A percentile compares a stretch with the other conserved stretches of the same genome.
Conservation (phyloP, 257 asterid species). For the Petunia secreta region DNA sequence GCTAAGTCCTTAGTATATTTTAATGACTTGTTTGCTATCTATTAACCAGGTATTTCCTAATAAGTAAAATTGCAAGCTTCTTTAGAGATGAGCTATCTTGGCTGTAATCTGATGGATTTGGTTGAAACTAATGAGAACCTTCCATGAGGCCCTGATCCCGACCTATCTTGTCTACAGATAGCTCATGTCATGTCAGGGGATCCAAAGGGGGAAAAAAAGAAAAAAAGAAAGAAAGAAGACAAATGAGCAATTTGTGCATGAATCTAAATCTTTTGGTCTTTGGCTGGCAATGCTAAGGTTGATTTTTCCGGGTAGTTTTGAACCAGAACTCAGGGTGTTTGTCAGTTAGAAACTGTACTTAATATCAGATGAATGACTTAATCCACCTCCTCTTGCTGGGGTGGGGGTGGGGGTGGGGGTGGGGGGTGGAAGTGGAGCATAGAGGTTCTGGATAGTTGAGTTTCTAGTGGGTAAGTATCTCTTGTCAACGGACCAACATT, state of each 20-base stretch:
- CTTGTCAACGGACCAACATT: neutral
- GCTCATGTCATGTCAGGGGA: neutral
- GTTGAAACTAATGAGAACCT: neutral
- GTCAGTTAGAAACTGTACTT: neutral
- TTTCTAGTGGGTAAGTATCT: slow-evolving; percentile 2
- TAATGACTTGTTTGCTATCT: neutral
- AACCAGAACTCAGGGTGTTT: slow-evolving; percentile 14
- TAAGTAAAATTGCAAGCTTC: neutral
- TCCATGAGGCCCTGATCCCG: neutral
- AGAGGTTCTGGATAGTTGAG: slow-evolving; percentile 10
- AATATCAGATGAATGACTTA: neutral
- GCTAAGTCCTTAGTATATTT: neutral
- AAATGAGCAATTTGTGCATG: slow-evolving; percentile 8
- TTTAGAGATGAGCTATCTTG: neutral
- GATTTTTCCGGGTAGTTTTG: slow-evolving; percentile 16
- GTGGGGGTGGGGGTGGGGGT: neutral
- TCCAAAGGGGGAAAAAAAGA: neutral
- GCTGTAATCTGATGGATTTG: slow-evolving; percentile 2
- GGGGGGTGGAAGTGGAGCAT: neutral
- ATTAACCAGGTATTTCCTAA: neutral
- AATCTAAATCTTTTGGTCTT: slow-evolving; percentile 10
- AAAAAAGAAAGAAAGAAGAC: neutral
- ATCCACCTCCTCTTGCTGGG: slow-evolving; percentile 5
- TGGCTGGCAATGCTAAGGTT: neutral
- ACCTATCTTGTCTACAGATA: neutral